Evolutionary conservation across 495 filamentous ascomycete genomes (phyloP).

Genomic region (Staphylotrichum tortipilum): DNA sequence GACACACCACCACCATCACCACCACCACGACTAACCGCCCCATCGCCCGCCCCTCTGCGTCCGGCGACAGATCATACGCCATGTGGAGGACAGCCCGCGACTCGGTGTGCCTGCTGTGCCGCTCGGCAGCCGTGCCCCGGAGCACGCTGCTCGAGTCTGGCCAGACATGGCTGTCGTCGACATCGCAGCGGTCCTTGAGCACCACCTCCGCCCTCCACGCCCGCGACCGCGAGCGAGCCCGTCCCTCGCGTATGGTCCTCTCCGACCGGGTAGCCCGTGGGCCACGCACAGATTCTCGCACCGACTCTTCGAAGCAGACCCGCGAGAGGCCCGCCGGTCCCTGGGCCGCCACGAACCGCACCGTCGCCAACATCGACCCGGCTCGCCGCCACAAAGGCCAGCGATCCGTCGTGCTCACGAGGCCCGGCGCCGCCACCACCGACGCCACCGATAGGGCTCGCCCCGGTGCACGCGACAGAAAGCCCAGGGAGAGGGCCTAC

Average conservation of each 20-base stretch:
- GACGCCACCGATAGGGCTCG: too few relatives aligned
- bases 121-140: slow-evolving; percentile 13
- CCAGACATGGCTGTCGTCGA: slow-evolving; percentile 34
- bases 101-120: slow-evolving; percentile 29
- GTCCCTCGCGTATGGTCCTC: slow-evolving; percentile 68
- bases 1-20: too few relatives aligned
- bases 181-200: too few relatives aligned
- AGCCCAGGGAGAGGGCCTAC: slow-evolving; percentile 11
- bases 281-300: slow-evolving; percentile 26
- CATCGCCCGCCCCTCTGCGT: too few relatives aligned
- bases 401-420: slow-evolving; percentile 19
- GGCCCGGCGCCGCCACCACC: too few relatives aligned
- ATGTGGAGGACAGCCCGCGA: slow-evolving; percentile 28
- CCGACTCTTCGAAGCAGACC: too few relatives aligned
- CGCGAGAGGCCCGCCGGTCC: slow-evolving; percentile 47
- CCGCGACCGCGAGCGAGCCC: too few relatives aligned
- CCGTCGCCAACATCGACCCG: slow-evolving; percentile 46
- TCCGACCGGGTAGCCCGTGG: slow-evolving; percentile 60
- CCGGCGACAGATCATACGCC: too few relatives aligned
- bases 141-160: slow-evolving; percentile 5
- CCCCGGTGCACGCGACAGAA: not conserved
- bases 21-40: too few relatives aligned
- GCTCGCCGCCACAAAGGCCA: slow-evolving; percentile 24
- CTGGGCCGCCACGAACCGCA: slow-evolving; percentile 74
- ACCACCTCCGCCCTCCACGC: too few relatives aligned